phyloP scores from a whole-genome alignment of 169 alveolate genomes.

The Eimeria zaria region DNA sequence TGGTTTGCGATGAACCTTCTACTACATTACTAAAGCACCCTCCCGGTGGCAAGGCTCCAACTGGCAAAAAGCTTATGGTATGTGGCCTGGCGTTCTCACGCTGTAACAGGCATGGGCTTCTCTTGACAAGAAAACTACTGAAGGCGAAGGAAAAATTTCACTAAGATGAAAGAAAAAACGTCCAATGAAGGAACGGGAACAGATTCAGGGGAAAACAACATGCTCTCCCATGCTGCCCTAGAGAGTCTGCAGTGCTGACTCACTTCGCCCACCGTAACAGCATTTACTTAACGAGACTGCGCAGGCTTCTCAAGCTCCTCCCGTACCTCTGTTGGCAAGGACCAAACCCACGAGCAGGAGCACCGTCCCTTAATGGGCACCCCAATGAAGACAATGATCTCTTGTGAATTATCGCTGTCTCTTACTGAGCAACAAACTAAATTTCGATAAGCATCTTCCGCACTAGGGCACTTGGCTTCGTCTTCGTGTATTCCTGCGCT shows the following conservation, averaged over 20 bases:
- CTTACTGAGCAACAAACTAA: slow-evolving; percentile 1
- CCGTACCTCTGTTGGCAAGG: neutral
- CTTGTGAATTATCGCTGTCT: slow-evolving; percentile 43
- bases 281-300: neutral
- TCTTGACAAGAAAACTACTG: too few relatives aligned
- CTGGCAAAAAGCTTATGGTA: neutral
- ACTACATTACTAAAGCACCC: neutral
- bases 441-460: neutral
- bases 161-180: neutral
- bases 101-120: neutral
- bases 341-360: slow-evolving; percentile 65
- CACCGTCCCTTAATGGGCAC: neutral
- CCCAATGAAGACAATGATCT: slow-evolving; percentile 45
- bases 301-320: slow-evolving; percentile 44
- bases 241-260: neutral
- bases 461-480: neutral
- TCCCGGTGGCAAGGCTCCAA: neutral
- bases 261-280: neutral
- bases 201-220: neutral
- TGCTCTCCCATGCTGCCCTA: neutral
- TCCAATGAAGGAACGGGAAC: neutral
- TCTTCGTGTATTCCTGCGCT: neutral
- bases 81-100: neutral
- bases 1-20: neutral
- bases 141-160: neutral